Evolutionary conservation across 495 filamentous ascomycete species (phyloP).

Genomic region (Podospora conica): DNA sequence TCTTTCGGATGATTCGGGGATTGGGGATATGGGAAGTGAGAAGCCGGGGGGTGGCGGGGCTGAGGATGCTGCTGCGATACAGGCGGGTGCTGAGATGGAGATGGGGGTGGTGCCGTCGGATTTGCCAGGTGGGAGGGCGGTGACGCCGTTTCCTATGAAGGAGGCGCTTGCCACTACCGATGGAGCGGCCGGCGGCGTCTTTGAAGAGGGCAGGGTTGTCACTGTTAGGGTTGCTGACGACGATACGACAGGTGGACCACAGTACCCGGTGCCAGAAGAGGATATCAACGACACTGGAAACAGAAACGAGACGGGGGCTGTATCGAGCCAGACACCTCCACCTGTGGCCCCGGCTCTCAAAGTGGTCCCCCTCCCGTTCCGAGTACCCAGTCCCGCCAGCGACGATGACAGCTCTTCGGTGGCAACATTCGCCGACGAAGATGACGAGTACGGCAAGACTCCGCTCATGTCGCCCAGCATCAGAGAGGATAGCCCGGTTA

Average conservation of each 20-base stretch:
- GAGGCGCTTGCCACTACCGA: conserved; percentile 24
- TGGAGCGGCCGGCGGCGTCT: conserved; percentile 19
- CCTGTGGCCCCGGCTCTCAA: conserved; percentile 32
- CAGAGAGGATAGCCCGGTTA: conserved; percentile 29
- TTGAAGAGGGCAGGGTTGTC: conserved; percentile 25
- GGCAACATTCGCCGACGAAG: conserved; percentile 55
- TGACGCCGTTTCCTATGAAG: conserved; percentile 15
- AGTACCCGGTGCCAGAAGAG: neutral
- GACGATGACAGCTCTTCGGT: conserved; percentile 53
- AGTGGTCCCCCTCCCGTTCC: conserved; percentile 54
- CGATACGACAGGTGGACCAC: conserved; percentile 8
- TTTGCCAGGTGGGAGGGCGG: conserved; percentile 16
- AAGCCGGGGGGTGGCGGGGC: conserved; percentile 41
- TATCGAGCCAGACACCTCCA: neutral
- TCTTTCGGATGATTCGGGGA: conserved; percentile 45
- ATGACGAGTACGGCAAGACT: conserved; percentile 27
- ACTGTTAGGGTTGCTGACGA: conserved; percentile 39
- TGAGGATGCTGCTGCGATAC: conserved; percentile 15
- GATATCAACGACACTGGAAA: neutral
- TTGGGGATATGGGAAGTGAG: conserved; percentile 47
- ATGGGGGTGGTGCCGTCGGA: conserved; percentile 30
- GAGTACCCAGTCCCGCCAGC: conserved; percentile 39
- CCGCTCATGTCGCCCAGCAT: conserved; percentile 7
- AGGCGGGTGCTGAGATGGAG: conserved; percentile 18
- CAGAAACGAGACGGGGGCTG: conserved; percentile 10